Conservation (phyloP, 2,329 filamentous ascomycete species). For the Fusarium ambrosium region DNA sequence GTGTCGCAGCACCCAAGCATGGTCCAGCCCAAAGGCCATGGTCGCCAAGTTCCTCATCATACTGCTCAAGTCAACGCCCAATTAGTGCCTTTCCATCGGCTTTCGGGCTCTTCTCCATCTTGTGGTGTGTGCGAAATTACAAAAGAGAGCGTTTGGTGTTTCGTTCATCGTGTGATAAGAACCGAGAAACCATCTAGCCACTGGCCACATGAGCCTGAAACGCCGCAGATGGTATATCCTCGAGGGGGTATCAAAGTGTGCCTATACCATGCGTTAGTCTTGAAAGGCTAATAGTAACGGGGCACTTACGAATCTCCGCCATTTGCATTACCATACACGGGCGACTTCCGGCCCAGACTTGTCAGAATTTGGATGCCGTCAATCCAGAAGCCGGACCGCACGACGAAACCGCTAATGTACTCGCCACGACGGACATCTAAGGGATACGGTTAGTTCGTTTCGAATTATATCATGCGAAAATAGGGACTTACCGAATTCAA, state of each 20-base stretch:
- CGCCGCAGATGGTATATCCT: slow-evolving; percentile 89
- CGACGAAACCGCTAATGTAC: slow-evolving; percentile 86
- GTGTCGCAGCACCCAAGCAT: slow-evolving; percentile 17
- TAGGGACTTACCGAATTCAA: slow-evolving; percentile 76
- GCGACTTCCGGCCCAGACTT: slow-evolving; percentile 86
- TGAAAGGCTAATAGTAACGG: not conserved
- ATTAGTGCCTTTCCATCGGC: slow-evolving; percentile 33
- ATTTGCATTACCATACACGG: slow-evolving; percentile 83
- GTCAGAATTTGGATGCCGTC: slow-evolving; percentile 93
- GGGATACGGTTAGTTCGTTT: slow-evolving; percentile 33
- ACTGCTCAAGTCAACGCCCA: slow-evolving; percentile 17
- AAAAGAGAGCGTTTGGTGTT: not conserved
- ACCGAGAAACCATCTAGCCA: slow-evolving; percentile 92
- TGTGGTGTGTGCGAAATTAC: slow-evolving; percentile 31
- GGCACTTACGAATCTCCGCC: slow-evolving; percentile 84
- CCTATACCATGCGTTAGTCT: slow-evolving; percentile 61
- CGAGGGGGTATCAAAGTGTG: slow-evolving; percentile 90
- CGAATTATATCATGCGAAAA: not conserved
- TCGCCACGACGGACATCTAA: slow-evolving; percentile 88
- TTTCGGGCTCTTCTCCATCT: slow-evolving; percentile 19
- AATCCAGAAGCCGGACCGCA: slow-evolving; percentile 85
- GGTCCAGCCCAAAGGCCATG: not conserved
- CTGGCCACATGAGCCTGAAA: slow-evolving; percentile 82
- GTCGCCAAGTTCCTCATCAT: slow-evolving; percentile 4
- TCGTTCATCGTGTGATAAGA: slow-evolving; percentile 66